Evolutionary conservation across 2,329 filamentous ascomycete genomes (phyloP), one percentile per base, ranked within the genome.

Genomic region (Arthrobotrys conoides): DNA sequence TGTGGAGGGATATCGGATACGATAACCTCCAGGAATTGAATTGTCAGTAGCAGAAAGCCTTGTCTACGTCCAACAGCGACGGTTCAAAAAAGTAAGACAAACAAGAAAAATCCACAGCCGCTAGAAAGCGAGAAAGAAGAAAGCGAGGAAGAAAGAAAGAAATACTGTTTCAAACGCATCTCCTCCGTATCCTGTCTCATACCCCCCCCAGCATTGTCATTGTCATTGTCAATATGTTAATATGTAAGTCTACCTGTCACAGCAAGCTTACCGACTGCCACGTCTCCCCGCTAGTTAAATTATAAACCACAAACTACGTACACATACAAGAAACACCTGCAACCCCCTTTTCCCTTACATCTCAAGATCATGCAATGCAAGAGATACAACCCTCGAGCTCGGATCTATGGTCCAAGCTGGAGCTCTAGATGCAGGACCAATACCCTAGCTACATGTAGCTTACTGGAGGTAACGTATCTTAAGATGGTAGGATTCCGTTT

Each of bases 1-100:
- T 66, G 65, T 64, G 71, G 65, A 76, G 71, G 53, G 46, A 70
- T 70, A 76, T 76, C 71, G 57, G 65, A 18, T 70, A 27, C 33
- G 71, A 76, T 76, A 76, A 38, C 71, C 71, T 76, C 57, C 33
- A 69, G 18, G 59, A 49, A 57, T 57, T 57, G 2, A 9, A 33
- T n/a, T n/a, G n/a, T n/a, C n/a, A 65, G 33, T 53, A 9, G 55
- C 33, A 63, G n/a, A n/a, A n/a, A n/a, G n/a, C n/a, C n/a, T n/a
- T n/a, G n/a, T n/a, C n/a, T n/a, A n/a, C 12, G 2, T 12, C 38
- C 38, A 41, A 41, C 38, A 16, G 38, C 38, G 38, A 41, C 14
- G 10, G 36, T 5, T 5, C 3, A 38, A 38, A 38, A 38, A 38
- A 38, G 46, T 27, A 64, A 69, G 46, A 64, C 63, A 55, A 51